phyloP scores from a whole-genome alignment of 352 stramenopile species.

The Discostella stelligera region DNA sequence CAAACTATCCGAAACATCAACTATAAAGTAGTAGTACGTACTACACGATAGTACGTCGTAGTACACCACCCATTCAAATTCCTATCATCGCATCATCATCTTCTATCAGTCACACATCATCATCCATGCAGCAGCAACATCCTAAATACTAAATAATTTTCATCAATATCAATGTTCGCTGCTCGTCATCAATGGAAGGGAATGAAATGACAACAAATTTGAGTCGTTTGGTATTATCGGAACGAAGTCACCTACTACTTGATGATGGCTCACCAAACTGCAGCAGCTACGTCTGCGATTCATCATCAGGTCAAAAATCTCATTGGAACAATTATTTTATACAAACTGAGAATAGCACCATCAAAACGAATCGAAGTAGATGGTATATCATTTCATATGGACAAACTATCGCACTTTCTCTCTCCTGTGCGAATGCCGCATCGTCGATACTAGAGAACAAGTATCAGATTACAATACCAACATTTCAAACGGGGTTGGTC shows the following conservation, averaged over 20 bases:
- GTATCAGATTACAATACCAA: constrained; percentile 50
- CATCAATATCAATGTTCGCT: neutral
- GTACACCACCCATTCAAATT: too few relatives aligned
- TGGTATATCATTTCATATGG: constrained; percentile 55
- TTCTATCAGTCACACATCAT: too few relatives aligned
- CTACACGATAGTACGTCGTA: too few relatives aligned
- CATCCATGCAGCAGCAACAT: too few relatives aligned
- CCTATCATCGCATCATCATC: too few relatives aligned
- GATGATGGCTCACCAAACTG: neutral
- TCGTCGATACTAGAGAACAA: constrained; percentile 64
- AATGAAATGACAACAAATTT: neutral
- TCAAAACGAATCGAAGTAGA: neutral
- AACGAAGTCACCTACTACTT: constrained; percentile 25
- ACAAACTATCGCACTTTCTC: constrained; percentile 60
- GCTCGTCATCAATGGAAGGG: too few relatives aligned
- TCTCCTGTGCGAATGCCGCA: constrained; percentile 58
- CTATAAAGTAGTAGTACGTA: too few relatives aligned
- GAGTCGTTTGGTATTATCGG: constrained; percentile 12
- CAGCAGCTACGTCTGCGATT: neutral
- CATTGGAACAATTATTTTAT: neutral
- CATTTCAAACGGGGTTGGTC: constrained; percentile 57
- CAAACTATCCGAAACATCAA: too few relatives aligned
- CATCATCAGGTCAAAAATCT: neutral
- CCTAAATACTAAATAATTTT: too few relatives aligned
- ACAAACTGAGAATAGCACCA: neutral